A percentile compares a stretch with the other conserved stretches of the same genome.
Conservation (phyloP, 441 rosid genomes). For the Iberis amara region DNA sequence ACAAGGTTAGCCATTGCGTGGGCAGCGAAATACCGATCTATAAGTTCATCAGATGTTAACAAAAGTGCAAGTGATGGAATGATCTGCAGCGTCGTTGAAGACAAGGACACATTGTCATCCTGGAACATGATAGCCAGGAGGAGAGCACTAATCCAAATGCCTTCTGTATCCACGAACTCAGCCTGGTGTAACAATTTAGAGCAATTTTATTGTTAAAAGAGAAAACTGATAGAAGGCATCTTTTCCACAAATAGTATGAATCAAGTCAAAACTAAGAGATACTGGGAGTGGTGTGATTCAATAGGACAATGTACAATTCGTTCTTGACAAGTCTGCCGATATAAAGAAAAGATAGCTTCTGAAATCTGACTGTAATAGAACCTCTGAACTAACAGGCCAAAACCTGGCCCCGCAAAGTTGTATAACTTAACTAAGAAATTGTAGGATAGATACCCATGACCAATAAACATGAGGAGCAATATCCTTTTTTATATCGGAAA, state of each 20-base stretch:
- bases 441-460: no score
- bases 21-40: slow-evolving; percentile 89
- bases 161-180: slow-evolving; percentile 74
- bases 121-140: slow-evolving; percentile 88
- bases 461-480: no score
- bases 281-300: background rate
- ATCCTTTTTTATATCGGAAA: no score
- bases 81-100: slow-evolving; percentile 72
- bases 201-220: background rate
- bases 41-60: slow-evolving; percentile 79
- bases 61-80: slow-evolving; percentile 77
- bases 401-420: no score
- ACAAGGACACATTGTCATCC: slow-evolving; percentile 83
- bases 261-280: slow-evolving; percentile 22
- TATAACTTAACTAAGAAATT: no score
- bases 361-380: no score
- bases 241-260: slow-evolving; percentile 14
- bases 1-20: slow-evolving; percentile 89
- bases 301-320: slow-evolving; percentile 7
- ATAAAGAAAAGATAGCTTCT: no score
- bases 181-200: slow-evolving; percentile 44
- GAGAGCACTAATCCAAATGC: slow-evolving; percentile 91
- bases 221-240: slow-evolving; percentile 17
- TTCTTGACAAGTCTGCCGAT: no score
- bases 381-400: no score